These are phyloP conservation scores for Arachnopeziza araneosa DNA, from an alignment of 2,329 filamentous ascomycete species.

Conservation along the genomic window DNA sequence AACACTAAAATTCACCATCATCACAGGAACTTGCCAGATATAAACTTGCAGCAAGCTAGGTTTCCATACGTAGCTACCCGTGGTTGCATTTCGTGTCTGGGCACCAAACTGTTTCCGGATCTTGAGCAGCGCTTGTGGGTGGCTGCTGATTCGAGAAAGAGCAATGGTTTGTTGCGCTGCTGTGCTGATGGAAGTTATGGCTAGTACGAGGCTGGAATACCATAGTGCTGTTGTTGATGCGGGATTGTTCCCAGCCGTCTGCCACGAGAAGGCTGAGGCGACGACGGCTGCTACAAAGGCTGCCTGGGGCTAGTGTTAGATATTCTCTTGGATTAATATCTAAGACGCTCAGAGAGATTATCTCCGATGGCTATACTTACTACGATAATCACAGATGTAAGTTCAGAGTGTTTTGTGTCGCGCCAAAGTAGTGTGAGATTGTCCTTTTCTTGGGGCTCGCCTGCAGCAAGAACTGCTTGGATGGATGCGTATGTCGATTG, in stretches of 20 bases:
- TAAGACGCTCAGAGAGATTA: background rate
- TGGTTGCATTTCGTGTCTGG: background rate
- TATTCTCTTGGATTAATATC: too few relatives aligned
- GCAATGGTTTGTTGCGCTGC: background rate
- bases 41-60: background rate
- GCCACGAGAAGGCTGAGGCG: background rate
- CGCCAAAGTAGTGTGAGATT: background rate
- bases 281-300: background rate
- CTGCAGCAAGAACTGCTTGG: background rate
- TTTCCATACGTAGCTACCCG: background rate
- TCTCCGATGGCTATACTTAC: background rate
- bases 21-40: background rate
- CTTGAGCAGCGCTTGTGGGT: background rate
- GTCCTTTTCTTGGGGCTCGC: background rate
- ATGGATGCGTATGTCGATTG: background rate
- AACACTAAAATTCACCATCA: background rate
- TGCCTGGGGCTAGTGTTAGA: background rate
- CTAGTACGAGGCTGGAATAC: background rate
- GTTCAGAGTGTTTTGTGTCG: background rate
- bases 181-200: background rate
- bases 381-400: background rate
- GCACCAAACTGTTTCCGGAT: background rate
- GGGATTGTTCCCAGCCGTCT: background rate
- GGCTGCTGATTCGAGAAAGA: background rate
- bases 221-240: background rate